These are phyloP conservation scores for Serendipita indica DNA, from an alignment of 768 basidiomycete genomes.

Conservation along the genomic window DNA sequence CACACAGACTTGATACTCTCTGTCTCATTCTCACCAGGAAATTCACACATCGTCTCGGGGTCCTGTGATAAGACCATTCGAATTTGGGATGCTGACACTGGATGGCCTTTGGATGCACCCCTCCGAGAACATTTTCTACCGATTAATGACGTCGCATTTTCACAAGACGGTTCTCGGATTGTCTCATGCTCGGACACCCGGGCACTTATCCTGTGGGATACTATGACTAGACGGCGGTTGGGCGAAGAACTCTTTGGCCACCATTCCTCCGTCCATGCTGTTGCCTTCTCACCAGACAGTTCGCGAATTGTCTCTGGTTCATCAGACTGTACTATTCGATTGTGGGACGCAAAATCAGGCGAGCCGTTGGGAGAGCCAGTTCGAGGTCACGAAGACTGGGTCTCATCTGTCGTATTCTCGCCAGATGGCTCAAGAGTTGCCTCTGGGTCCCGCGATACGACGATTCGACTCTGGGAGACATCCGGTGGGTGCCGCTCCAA, in stretches of 20 bases:
- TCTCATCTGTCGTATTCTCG: conserved; percentile 23
- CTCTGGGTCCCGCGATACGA: conserved; percentile 15
- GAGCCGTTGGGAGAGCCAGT: conserved; percentile 18
- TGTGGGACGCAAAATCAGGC: conserved; percentile 14
- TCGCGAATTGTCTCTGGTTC: not conserved
- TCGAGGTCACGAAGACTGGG: conserved; percentile 19
- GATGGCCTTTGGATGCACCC: not conserved
- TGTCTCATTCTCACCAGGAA: not conserved
- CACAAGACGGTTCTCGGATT: not conserved
- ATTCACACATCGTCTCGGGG: not conserved
- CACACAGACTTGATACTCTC: not conserved
- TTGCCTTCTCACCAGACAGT: not conserved
- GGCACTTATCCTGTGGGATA: not conserved
- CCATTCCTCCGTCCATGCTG: not conserved
- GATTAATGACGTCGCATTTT: not conserved
- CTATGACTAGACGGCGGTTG: not conserved
- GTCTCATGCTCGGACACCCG: not conserved
- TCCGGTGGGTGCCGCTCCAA: no score
- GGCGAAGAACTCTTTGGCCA: not conserved
- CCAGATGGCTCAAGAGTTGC: conserved; percentile 21
- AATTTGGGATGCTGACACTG: not conserved
- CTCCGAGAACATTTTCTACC: not conserved
- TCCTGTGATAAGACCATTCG: not conserved
- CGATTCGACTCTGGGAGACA: not conserved
- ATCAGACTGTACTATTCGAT: not conserved